These are phyloP conservation scores for Talaromyces sp. DNA, from an alignment of 2,329 filamentous ascomycete genomes.

Conservation along the genomic window DNA sequence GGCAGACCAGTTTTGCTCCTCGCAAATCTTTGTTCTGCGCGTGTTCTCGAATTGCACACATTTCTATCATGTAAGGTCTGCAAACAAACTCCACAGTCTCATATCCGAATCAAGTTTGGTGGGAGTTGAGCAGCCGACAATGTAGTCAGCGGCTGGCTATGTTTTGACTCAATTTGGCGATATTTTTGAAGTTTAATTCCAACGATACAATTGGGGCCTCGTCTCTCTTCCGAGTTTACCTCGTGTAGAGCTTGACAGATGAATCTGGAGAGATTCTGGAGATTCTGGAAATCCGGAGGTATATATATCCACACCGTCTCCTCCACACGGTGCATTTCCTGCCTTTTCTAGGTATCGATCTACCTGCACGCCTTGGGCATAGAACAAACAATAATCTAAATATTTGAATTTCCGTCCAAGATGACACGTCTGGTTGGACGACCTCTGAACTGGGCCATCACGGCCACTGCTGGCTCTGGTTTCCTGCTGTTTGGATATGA, in stretches of 20 bases:
- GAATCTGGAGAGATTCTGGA: neutral
- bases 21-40: neutral
- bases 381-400: neutral
- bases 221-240: neutral
- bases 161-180: neutral
- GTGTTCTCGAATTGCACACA: neutral
- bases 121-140: neutral
- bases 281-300: neutral
- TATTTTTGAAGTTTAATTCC: neutral
- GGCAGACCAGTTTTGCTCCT: neutral
- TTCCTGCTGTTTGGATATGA: constrained; percentile 12
- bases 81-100: neutral
- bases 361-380: neutral
- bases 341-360: neutral
- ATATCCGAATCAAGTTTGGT: neutral
- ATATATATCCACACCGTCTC: neutral
- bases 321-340: neutral
- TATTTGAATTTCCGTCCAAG: neutral
- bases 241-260: neutral
- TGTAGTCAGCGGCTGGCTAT: neutral
- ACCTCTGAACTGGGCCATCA: constrained; percentile 12
- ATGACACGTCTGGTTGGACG: constrained; percentile 5
- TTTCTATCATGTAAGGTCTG: neutral
- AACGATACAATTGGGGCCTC: neutral
- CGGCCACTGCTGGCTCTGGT: neutral